Base-by-base conservation (phyloP, 2,329 filamentous ascomycete genomes). In the Fulvia fulva region DNA sequence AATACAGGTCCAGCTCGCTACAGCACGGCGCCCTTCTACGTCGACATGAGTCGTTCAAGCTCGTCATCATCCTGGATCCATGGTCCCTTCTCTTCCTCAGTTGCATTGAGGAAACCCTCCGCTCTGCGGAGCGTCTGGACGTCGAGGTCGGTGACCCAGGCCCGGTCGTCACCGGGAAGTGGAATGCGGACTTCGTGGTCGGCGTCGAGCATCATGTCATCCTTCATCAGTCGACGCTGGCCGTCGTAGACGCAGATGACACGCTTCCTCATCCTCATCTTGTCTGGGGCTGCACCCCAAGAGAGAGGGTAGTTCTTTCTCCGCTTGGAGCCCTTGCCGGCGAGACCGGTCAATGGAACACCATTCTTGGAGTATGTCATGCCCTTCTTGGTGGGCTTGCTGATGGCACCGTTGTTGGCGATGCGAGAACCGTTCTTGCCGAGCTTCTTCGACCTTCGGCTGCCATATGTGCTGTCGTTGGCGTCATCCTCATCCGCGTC, bases 241-340 rank as follows among this genome's bases (percentile, higher is more conserved):
- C 94, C 94, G 70, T 97, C 91, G 69, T 95, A 99, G 21, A 96
- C 90, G 63, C 91, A 91, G 69, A 97, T 81, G 56, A 97, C 91
- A 26, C 94, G 89, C 84, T 97, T 97, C 85, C 95, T 97, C 85
- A 96, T 95, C 71, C 89, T 95, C 90, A 97, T 96, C 79, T 94
- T 91, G 69, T 90, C 89, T 69, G 89, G 87, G 62, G 92, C 85
- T 68, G 92, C 94, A 53, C 94, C 93, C 94, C 94, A 99, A 1
- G 89, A 92, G 0, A 89, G 86, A 12, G 94, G 94, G 73, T 96
- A 97, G 74, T 96, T 90, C 74, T 91, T 92, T 65, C 91, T 86
- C 80, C 91, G 93, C 81, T 95, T 96, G 76, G 91, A 89, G 56
- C 90, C 86, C 28, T 75, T 76, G 53, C 56, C 73, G 61, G 43